phyloP scores from a whole-genome alignment of 2,329 filamentous ascomycete genomes.

The Nothopassalora personata region DNA sequence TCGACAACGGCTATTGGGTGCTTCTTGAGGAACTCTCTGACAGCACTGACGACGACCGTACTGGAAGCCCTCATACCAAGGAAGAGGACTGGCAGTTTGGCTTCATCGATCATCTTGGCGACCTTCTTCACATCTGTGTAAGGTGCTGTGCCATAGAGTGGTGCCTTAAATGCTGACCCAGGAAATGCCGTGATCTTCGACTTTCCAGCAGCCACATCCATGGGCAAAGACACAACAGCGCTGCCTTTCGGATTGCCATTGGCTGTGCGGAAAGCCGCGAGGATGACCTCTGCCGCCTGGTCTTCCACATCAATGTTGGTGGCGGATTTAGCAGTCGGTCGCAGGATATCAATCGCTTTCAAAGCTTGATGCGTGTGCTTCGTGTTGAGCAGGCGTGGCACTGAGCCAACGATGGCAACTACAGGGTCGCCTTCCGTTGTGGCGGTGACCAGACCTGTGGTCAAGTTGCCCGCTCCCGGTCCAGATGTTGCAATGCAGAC shows the following conservation, averaged over 20 bases:
- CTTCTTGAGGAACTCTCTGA: constrained; percentile 39
- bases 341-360: constrained; percentile 41
- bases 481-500: constrained; percentile 47
- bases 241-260: constrained; percentile 40
- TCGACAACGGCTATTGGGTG: constrained; percentile 46
- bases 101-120: constrained; percentile 30
- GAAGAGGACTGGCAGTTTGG: constrained; percentile 41
- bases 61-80: constrained; percentile 43
- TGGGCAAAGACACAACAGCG: constrained; percentile 42
- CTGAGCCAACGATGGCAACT: constrained; percentile 46
- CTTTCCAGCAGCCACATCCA: constrained; percentile 41
- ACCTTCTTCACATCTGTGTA: constrained; percentile 31
- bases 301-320: constrained; percentile 43
- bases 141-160: constrained; percentile 39
- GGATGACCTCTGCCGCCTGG: constrained; percentile 44
- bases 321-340: constrained; percentile 42
- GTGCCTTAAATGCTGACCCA: constrained; percentile 36
- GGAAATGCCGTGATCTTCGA: constrained; percentile 39
- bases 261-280: constrained; percentile 44
- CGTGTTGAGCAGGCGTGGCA: constrained; percentile 41
- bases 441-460: constrained; percentile 44
- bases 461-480: constrained; percentile 45
- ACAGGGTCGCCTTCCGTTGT: constrained; percentile 47
- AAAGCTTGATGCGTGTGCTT: constrained; percentile 47
- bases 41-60: constrained; percentile 37